Evolutionary conservation across 208 protist genomes (phyloP), one percentile per base, ranked within the genome.

Genomic region (Phytomonas sp.): DNA sequence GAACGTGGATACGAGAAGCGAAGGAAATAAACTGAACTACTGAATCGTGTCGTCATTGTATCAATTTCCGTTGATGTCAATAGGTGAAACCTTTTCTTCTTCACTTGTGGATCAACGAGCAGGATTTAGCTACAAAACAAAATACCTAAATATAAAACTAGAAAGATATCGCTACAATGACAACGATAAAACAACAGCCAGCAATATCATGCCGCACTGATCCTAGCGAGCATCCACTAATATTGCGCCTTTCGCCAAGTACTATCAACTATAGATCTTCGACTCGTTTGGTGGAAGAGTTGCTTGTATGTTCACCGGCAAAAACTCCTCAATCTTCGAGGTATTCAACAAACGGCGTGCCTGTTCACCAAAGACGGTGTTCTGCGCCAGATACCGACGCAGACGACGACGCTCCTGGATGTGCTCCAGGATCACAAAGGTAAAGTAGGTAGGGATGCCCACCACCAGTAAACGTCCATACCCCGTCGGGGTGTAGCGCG

Each of bases 341-440:
- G 66, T 89, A 65, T 88, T 71, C 34, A 92, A 75, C 33, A 94
- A 75, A 60, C 87, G 87, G 62, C 91, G 85, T 60, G 89, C 88
- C 72, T 96, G 91, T 81, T 96, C 91, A 20, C 91, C 91, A 77
- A 96, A 96, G 60, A 96, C 85, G 32, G 91, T 96, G 56, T 93
- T 87, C 81, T 96, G 91, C 33, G 70, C 61, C 40, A 89, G 66
- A 68, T 96, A 96, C 65, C 75, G 67, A 46, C 81, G 76, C 63
- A 93, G 83, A 60, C 91, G 91, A 59, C 79, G 75, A 60, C 78
- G 73, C 76, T 96, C 91, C 46, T 82, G 73, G 33, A 87, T 71
- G 80, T 96, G 91, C 82, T 96, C 88, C 60, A 81, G 32, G 20
- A 68, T 68, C 23, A 85, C 77, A 70, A 96, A 92, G 61, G 74